Base-by-base conservation (phyloP, 2,329 filamentous ascomycete species). In the Verticillium nubilum region DNA sequence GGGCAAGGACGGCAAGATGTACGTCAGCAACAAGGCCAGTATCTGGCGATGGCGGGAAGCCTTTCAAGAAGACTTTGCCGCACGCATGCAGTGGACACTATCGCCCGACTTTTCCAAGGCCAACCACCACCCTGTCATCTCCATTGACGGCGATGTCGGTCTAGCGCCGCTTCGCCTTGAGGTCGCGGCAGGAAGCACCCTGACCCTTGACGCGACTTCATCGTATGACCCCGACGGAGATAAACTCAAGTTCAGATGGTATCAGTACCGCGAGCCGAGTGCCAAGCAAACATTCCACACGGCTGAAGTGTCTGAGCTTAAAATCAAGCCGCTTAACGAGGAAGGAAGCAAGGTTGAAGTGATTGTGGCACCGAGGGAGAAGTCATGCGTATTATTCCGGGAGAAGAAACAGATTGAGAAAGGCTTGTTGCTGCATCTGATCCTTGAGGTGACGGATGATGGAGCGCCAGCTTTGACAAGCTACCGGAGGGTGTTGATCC, bases 191-290 rank as follows among this genome's bases (percentile, higher is more conserved):
- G 75, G 74, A 0, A 66, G 70, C 3, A 70, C 67, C 0, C 64
- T 82, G 4, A 70, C 62, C 0, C 68, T 83, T 0, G 78, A 83
- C 60, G 79, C 79, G 0, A 73, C 73, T 0, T 67, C 66, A 31
- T 77, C 76, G 0, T 80, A 79, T 60, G 78, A 82, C 64, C 78
- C 78, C 0, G 78, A 83, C 59, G 68, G 68, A 5, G 73, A 74
- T 55, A 62, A 70, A 7, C 66, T 82, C 19, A 72, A 69, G 4
- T 82, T 78, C 69, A 75, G 74, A 55, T 82, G 80, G 80, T 80
- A 73, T 67, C 79, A 82, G 37, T 83, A 83, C 66, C 64, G 61
- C 13, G 73, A 75, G 57, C 68, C 71, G 1, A 68, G 62, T 52
- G 67, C 69, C 7, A 62, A 74, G 2, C 78, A 81, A 61, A 80